Evolutionary conservation across 306 rosid species (phyloP), one percentile per base, ranked within the genome.

Genomic region (Gynostemma pentaphyllum): DNA sequence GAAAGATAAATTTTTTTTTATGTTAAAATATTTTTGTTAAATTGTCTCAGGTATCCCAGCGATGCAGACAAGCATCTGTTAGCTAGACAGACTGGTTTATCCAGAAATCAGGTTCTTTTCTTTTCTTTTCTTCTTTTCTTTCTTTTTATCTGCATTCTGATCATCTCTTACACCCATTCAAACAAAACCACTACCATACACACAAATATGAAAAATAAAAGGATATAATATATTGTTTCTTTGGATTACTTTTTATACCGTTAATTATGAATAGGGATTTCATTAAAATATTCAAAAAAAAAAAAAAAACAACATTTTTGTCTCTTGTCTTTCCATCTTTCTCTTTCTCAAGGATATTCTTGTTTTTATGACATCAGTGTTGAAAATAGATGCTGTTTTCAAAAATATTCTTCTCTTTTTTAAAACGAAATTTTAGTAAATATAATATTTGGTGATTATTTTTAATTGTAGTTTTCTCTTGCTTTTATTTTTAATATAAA

Each of bases 61-160:
- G 72, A 68, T 44, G 72, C 72, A 68, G 72, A 68, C 39, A 68
- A 68, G 65, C 64, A 39, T 28, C 72, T 54, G 52, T 68, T 68
- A 45, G 65, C 72, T 47, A 37, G 72, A 27, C 72, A 68, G 72
- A 68, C 72, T 54, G 72, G 72, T 53, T 68, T 68, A 48, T 68
- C 72, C 51, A 68, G 72, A 68, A 68, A 68, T 68, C 72, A 68
- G 72, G 72, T 54, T 53, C 3, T 37, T 30, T 15, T 48, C 9
- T 12, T 34, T 16, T 37, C 23, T 13, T 30, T 1, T 46, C 27
- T 61, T n/a, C 11, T 7, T 30, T 23, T 52, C 13, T 51, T 7
- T 24, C 21, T 32, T 21, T 65, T 48, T 65, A 21, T 14, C 44
- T 64, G 5, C 26, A 36, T 12, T 21, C 36, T 4, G 30, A 28